Base-by-base conservation (phyloP, 192 early-diverging fungal species). In the Backusella parvicylindrica region DNA sequence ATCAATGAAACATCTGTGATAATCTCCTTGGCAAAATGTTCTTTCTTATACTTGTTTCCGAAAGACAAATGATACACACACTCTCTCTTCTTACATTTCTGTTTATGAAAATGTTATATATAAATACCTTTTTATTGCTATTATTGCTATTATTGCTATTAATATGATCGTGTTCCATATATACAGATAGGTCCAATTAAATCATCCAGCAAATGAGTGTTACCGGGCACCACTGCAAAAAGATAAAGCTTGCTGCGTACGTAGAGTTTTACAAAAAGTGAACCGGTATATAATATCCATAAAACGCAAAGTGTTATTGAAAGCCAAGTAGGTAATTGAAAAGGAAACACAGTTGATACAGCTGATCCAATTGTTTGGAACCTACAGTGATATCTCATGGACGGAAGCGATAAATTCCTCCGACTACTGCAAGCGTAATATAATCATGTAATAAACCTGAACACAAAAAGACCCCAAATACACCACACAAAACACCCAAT, bases 381-480 rank as follows among this genome's bases (percentile, higher is more conserved):
- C 77, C 77, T 21, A 69, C 31, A 16, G 70, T 47, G 30, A 47
- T 6, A 7, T 47, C 43, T 47, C 67, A 47, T 3, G 30, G 40
- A 6, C 11, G 26, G 21, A 70, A 41, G 3, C 38, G 70, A 7
- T 30, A 9, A 28, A n/a, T 53, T 21, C 41, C 60, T 12, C 77
- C 77, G 12, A 43, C n/a, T 36, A 68, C 74, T 5, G 28, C 35
- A 26, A 74, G 6, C 26, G 75, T n/a, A 36, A 75, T 56, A 37
- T 79, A 79, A 23, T 79, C 77, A 33, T 79, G 77, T 67, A 79
- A 56, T 41, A 75, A 43, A 13, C 77, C 77, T 18, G 77, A 79
- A 2, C 41, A 33, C n/a, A 47, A 12, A 73, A 79, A 79, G 1
- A 60, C 77, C 5, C 66, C 72, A 41, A 79, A 47, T 3, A 53